These are phyloP conservation scores for Xylaria nigripes DNA, from an alignment of 495 filamentous ascomycete genomes.

Conservation along the genomic window DNA sequence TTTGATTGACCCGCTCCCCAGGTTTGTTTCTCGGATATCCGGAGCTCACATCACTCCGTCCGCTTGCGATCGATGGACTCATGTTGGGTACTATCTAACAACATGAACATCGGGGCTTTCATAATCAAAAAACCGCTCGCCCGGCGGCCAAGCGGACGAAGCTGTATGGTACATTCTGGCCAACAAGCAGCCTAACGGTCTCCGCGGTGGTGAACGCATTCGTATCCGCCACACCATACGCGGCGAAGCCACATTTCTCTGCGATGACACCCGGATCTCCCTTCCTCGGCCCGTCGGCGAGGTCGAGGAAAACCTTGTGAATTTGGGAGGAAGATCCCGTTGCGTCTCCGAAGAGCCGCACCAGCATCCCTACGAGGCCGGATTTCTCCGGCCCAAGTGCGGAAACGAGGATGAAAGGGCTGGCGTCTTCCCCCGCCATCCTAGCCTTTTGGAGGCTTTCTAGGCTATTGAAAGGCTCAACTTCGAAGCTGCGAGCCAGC, in stretches of 20 bases:
- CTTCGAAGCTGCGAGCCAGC: conserved; percentile 49
- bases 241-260: conserved; percentile 62
- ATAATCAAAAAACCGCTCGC: conserved; percentile 51
- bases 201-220: conserved; percentile 76
- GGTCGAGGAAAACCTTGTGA: conserved; percentile 72
- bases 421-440: conserved; percentile 38
- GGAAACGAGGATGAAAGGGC: conserved; percentile 73
- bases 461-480: conserved; percentile 70
- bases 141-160: conserved; percentile 75
- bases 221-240: conserved; percentile 70
- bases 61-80: not conserved
- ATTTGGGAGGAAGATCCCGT: conserved; percentile 40
- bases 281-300: conserved; percentile 57
- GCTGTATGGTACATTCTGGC: conserved; percentile 79
- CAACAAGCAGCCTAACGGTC: conserved; percentile 66
- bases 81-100: not conserved
- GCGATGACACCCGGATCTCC: conserved; percentile 65
- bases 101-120: not conserved
- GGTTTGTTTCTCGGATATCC: too few relatives aligned
- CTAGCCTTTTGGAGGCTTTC: conserved; percentile 65
- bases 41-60: too few relatives aligned
- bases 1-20: too few relatives aligned
- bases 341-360: conserved; percentile 54
- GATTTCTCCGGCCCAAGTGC: conserved; percentile 71
- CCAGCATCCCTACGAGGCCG: conserved; percentile 66